These are phyloP conservation scores for Porphyrellus cyaneotinctus DNA, from an alignment of 768 basidiomycete species.

Conservation along the genomic window DNA sequence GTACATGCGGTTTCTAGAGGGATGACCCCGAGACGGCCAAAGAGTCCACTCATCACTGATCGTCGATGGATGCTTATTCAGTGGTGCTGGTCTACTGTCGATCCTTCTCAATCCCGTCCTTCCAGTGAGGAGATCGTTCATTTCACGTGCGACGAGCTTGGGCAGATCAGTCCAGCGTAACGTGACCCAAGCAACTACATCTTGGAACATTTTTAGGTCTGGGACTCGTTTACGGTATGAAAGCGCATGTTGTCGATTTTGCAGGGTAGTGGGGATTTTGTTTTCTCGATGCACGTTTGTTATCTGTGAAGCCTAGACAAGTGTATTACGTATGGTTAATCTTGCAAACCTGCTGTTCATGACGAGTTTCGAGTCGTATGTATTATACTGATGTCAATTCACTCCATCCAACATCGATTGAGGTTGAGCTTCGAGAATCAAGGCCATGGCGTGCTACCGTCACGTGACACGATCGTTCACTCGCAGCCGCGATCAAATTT, in stretches of 20 bases:
- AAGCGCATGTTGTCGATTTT: not conserved
- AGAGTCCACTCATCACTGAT: conserved; percentile 2
- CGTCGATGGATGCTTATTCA: conserved; percentile 11
- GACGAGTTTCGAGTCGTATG: no score
- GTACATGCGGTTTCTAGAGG: conserved; percentile 11
- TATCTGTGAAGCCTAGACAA: not conserved
- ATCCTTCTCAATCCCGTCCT: conserved; percentile 28
- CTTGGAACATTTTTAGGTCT: no score
- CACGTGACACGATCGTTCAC: not conserved
- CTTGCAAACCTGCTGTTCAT: no score
- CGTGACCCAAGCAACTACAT: not conserved
- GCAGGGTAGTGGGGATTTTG: not conserved
- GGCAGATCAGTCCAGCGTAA: not conserved
- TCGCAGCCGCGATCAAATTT: not conserved
- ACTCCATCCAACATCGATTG: no score
- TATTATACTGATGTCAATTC: no score
- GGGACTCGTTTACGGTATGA: no score
- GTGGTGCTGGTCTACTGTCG: conserved; percentile 20
- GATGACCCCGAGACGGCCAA: conserved; percentile 10
- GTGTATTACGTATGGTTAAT: not conserved
- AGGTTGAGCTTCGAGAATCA: no score
- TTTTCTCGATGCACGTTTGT: not conserved
- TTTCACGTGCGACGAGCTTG: conserved; percentile 8
- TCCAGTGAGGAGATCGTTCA: conserved; percentile 25
- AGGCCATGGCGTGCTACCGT: no score